Conservation (phyloP, 1,139 yeast genomes). For the Scheffersomyces titani region DNA sequence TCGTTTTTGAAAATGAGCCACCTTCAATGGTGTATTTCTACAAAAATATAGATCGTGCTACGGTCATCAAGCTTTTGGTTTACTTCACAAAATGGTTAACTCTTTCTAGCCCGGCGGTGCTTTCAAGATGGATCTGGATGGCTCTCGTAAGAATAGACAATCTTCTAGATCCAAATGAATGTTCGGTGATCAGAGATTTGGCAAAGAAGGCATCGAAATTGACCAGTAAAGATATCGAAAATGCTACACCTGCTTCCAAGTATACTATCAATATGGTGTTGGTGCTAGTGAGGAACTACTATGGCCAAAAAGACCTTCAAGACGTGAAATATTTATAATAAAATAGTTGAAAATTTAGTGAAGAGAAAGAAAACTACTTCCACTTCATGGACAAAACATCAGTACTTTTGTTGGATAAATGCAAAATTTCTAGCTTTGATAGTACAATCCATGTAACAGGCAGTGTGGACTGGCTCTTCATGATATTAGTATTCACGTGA, state of each 20-base stretch:
- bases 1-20: conserved; percentile 28
- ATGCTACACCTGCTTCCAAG: conserved; percentile 11
- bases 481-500: not conserved
- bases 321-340: not conserved
- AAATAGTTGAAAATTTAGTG: not conserved
- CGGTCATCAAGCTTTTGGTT: conserved; percentile 35
- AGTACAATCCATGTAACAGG: too few relatives aligned
- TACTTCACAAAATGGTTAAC: conserved; percentile 44
- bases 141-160: conserved; percentile 37
- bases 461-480: too few relatives aligned
- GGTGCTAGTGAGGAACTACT: conserved; percentile 34
- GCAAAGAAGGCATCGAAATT: conserved; percentile 42
- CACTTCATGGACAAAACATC: too few relatives aligned
- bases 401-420: too few relatives aligned
- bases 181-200: conserved; percentile 37
- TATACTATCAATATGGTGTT: conserved; percentile 37
- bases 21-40: conserved; percentile 26
- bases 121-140: conserved; percentile 42
- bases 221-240: conserved; percentile 9
- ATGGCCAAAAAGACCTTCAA: conserved; percentile 39
- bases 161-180: conserved; percentile 34
- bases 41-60: conserved; percentile 29
- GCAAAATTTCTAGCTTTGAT: too few relatives aligned
- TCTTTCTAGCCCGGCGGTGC: conserved; percentile 24
- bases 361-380: not conserved